Evolutionary conservation across 78 protist genomes (phyloP).

Genomic region (Neovahlkampfia damariscottae): DNA sequence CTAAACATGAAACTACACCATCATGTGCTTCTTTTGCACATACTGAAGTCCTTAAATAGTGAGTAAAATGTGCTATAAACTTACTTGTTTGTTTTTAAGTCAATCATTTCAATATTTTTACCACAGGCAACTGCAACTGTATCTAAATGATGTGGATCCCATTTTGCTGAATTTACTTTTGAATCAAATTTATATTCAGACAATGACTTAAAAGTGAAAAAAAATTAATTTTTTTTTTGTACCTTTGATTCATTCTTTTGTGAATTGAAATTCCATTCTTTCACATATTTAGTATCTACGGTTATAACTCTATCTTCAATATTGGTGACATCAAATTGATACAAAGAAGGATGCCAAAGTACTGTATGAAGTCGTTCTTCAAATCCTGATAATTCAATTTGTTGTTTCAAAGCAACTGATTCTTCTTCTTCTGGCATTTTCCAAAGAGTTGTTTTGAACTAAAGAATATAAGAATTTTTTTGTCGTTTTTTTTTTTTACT

Average conservation of each 20-base stretch:
- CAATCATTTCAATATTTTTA: neutral
- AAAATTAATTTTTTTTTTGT: neutral
- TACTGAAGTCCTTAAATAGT: neutral
- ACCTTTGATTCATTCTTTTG: neutral
- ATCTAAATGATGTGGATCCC: conserved; percentile 23
- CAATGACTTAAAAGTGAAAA: no score
- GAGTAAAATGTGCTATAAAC: neutral
- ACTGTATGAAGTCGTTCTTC: neutral
- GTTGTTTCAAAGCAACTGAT: neutral
- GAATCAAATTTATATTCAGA: no score
- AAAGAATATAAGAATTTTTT: no score
- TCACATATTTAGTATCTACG: neutral
- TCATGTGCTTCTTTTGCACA: neutral
- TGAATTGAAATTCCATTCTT: neutral
- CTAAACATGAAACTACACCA: neutral
- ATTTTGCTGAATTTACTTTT: neutral
- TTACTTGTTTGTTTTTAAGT: conserved; percentile 2
- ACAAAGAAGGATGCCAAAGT: neutral
- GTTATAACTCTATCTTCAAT: neutral
- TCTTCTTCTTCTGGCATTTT: neutral
- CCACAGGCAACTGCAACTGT: neutral
- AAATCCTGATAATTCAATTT: neutral
- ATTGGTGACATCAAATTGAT: neutral
- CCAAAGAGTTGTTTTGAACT: neutral
- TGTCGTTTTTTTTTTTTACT: no score